Percentiles rank a stretch among this genome's conserved stretches.
phyloP scores from a whole-genome alignment of 371 early-diverging fungal species.

The Circinella minor region DNA sequence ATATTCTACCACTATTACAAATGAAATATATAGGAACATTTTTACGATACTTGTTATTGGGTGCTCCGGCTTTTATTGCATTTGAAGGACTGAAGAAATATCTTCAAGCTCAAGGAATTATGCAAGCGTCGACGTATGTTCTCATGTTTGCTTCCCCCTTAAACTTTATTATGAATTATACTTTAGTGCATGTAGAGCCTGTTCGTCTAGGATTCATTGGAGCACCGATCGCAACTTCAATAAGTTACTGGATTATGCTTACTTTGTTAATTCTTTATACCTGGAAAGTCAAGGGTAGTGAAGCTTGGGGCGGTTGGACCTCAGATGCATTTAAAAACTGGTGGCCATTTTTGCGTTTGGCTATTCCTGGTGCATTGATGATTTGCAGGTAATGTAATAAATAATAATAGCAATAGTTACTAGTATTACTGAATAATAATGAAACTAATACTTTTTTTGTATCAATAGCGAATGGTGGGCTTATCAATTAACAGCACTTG shows the following conservation, averaged over 20 bases:
- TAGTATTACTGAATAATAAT: slow-evolving; percentile 38
- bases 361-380: slow-evolving; percentile 50
- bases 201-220: slow-evolving; percentile 74
- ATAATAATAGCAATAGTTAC: slow-evolving; percentile 46
- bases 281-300: slow-evolving; percentile 59
- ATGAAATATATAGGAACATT: slow-evolving; percentile 50
- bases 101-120: slow-evolving; percentile 82
- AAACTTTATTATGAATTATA: slow-evolving; percentile 68
- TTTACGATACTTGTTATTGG: slow-evolving; percentile 66
- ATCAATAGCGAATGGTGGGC: slow-evolving; percentile 69
- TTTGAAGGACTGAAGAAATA: slow-evolving; percentile 82
- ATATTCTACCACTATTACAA: background rate
- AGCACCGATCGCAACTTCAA: slow-evolving; percentile 80
- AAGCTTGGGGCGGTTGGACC: slow-evolving; percentile 73
- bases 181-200: slow-evolving; percentile 66
- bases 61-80: slow-evolving; percentile 74
- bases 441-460: too few relatives aligned
- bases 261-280: slow-evolving; percentile 64
- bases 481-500: slow-evolving; percentile 74
- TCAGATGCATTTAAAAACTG: slow-evolving; percentile 53
- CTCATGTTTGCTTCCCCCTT: slow-evolving; percentile 66
- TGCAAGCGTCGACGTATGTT: slow-evolving; percentile 73
- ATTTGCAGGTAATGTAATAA: slow-evolving; percentile 44
- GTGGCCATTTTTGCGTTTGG: slow-evolving; percentile 70
- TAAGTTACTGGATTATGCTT: slow-evolving; percentile 65